phyloP scores from a whole-genome alignment of 1,284 basidiomycete species.

The Malassezia yamatoensis region DNA sequence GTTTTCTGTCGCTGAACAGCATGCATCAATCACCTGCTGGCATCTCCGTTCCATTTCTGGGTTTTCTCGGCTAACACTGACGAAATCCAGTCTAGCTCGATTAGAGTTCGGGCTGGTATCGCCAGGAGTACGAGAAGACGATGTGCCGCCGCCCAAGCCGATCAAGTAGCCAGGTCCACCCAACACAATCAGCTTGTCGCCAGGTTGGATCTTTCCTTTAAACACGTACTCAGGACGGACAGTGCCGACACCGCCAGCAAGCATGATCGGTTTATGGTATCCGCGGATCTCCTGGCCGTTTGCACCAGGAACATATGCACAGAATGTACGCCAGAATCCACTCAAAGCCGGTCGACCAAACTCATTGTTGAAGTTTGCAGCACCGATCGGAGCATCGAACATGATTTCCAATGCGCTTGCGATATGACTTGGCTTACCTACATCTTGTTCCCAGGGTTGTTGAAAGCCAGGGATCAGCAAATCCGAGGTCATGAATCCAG shows the following conservation, averaged over 20 bases:
- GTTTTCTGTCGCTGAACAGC: constrained; percentile 47
- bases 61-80: constrained; percentile 93
- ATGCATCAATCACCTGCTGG: constrained; percentile 89
- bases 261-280: constrained; percentile 99
- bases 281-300: constrained; percentile 62
- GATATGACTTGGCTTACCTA: constrained; percentile 81
- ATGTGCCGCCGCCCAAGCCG: constrained; percentile 89
- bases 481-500: constrained; percentile 91
- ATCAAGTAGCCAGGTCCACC: constrained; percentile 95
- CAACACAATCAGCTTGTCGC: constrained; percentile 64
- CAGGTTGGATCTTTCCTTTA: constrained; percentile 39
- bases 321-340: constrained; percentile 50
- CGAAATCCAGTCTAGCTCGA: constrained; percentile 88
- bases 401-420: constrained; percentile 92
- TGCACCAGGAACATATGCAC: constrained; percentile 30
- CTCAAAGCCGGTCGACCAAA: constrained; percentile 75
- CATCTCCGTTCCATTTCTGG: constrained; percentile 95
- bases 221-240: constrained; percentile 53
- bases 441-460: constrained; percentile 39
- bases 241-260: constrained; percentile 90
- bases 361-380: constrained; percentile 95
- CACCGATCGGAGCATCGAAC: constrained; percentile 88
- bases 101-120: constrained; percentile 49
- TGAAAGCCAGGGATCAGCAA: constrained; percentile 50
- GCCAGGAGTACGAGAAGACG: constrained; percentile 67